These are phyloP conservation scores for Sporopachydermia quercuum DNA, from an alignment of 805 yeast genomes.

Conservation along the genomic window DNA sequence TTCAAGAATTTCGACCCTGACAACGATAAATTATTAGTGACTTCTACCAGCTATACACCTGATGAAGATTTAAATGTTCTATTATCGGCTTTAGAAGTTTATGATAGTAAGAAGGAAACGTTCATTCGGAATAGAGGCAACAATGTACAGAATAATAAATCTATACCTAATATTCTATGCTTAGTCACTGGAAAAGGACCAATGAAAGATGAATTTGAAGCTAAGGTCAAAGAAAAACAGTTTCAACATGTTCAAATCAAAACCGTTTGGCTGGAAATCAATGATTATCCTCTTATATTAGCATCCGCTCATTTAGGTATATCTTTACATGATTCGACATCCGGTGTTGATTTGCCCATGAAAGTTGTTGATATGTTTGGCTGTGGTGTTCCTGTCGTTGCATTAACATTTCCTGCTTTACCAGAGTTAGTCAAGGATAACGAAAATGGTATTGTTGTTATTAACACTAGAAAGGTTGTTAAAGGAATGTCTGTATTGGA, in stretches of 20 bases:
- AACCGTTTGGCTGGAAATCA: slow-evolving; percentile 62
- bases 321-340: slow-evolving; percentile 80
- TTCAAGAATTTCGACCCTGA: slow-evolving; percentile 21
- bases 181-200: slow-evolving; percentile 99
- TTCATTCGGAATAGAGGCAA: slow-evolving; percentile 5
- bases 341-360: slow-evolving; percentile 95
- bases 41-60: slow-evolving; percentile 89
- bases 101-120: slow-evolving; percentile 33
- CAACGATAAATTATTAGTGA: slow-evolving; percentile 51
- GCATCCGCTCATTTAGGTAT: slow-evolving; percentile 76
- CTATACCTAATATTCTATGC: slow-evolving; percentile 37
- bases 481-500: neutral
- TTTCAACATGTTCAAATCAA: slow-evolving; percentile 38
- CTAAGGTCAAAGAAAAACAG: slow-evolving; percentile 27
- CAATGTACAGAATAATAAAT: slow-evolving; percentile 4
- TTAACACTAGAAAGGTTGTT: slow-evolving; percentile 17
- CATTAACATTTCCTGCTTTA: slow-evolving; percentile 64
- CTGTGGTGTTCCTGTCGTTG: slow-evolving; percentile 82
- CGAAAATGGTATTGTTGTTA: slow-evolving; percentile 52
- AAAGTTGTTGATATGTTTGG: slow-evolving; percentile 94
- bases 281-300: slow-evolving; percentile 65
- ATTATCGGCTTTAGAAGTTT: slow-evolving; percentile 47
- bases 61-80: slow-evolving; percentile 78
- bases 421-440: slow-evolving; percentile 59
- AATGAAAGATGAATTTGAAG: slow-evolving; percentile 36